Evolutionary conservation across 2,329 filamentous ascomycete species (phyloP), one percentile per base, ranked within the genome.

Genomic region (Trichoderma citrinoviride): DNA sequence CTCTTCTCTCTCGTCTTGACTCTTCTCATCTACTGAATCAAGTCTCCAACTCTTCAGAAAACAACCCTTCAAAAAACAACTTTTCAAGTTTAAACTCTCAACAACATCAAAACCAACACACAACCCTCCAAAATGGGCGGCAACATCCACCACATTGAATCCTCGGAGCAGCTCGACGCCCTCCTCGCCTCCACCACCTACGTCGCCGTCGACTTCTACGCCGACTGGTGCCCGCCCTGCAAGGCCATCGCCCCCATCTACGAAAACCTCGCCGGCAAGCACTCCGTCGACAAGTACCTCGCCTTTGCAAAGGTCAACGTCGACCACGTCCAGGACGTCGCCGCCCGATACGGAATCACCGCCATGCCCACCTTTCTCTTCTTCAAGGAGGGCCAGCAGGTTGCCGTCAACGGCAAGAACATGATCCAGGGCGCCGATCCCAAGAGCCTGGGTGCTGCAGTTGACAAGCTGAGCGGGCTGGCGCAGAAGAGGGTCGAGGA

Each of bases 321-420:
- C 71, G 94, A 98, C 78, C 84, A 92, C 69, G 83, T 93, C 47
- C 81, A 87, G 70, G 88, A 91, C 1, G 85, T 95, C 54, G 88
- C 92, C 25, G 83, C 88, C 72, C 86, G 92, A 72, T 88, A 95
- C 71, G 85, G 85, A 70, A 85, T 98, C 77, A 87, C 90, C 73
- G 92, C 93, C 77, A 97, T 98, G 94, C 94, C 94, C 56, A 96
- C 93, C 12, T 97, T 98, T 79, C 72, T 91, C 65, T 81, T 96
- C 76, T 97, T 94, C 87, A 93, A 93, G 84, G 80, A 89, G 69
- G 92, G 90, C 70, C 69, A 70, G 61, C 72, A 72, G 60, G 74
- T 75, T 43, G 71, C 70, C 23, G 74, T 76, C 14, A 72, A 75
- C 25, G 73, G 73, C 4, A 64, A 75, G 64, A 68, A 70, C 8